Base-by-base conservation (phyloP, 2,329 filamentous ascomycete genomes). In the Colletotrichum tropicale region DNA sequence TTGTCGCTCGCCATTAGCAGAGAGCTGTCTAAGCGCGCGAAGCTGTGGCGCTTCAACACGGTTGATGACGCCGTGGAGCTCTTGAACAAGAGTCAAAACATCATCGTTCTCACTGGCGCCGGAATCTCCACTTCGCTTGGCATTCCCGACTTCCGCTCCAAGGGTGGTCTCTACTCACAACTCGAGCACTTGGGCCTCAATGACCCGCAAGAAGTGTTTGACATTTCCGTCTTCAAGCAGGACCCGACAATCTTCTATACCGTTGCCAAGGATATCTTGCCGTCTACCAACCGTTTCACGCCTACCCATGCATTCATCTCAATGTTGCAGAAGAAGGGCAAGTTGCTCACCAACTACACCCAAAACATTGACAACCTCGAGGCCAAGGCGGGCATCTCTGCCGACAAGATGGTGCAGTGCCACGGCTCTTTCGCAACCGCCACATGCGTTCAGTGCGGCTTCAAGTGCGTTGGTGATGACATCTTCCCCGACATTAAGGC, bases 321-420 rank as follows among this genome's bases (percentile, higher is more conserved):
- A 38, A 89, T 98, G 80, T 90, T 99, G 43, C 95, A 99, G 84
- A 91, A 96, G 79, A 94, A 96, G 84, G 93, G 91, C 78, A 98
- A 98, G 84, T 91, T 99, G 8, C 91, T 98, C 75, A 98, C 96
- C 56, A 98, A 98, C 86, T 99, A 98, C 87, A 98, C 97, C 1
- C 97, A 99, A 83, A 99, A 99, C 84, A 98, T 99, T 81, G 97
- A 99, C 87, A 98, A 98, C 80, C 92, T 98, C 67, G 96, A 99
- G 84, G 91, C 93, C 76, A 93, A 94, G 81, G 96, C 96, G 0
- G 97, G 97, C 26, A 95, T 99, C 76, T 86, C 88, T 26, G 90
- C 92, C 2, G 93, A 95, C 38, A 98, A 97, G 82, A 90, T 98
- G 21, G 94, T 99, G 32, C 96, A 99, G 85, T 98, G 97, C 83